Base-by-base conservation (phyloP, 2,329 filamentous ascomycete genomes). In the Dactylellina leptospora region DNA sequence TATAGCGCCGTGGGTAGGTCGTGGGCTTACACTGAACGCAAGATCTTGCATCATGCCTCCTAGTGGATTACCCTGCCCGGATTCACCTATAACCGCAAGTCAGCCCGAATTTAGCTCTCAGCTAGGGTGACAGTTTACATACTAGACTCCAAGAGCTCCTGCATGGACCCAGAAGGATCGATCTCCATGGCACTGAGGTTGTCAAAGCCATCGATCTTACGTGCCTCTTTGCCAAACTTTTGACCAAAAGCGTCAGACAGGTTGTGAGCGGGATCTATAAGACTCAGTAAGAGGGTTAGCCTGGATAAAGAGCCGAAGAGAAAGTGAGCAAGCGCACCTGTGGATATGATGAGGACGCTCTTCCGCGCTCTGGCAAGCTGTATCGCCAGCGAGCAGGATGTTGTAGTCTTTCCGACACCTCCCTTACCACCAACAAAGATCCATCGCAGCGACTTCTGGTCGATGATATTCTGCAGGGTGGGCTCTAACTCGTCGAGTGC, bases 131-230 rank as follows among this genome's bases (percentile, higher is more conserved):
- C 5, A 45, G 18, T 18, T 5, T 5, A 18, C 61, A 45, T 59
- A 75, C 75, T 72, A 50, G 69, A 76, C 47, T 77, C 90, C 74
- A 99, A 83, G 63, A 99, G 83, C 80, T 99, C 95, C 82, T 97
- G 95, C 81, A 99, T 96, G 79, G 92, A 96, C 50, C 93, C 95
- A 79, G 96, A 97, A 58, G 95, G 95, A 79, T 99, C 95, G 77
- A 99, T 97, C 82, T 99, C 95, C 95, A 99, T 99, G 74, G 95
- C 95, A 79, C 91, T 96, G 76, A 99, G 84, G 81, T 97, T 97
- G 30, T 89, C 87, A 79, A 96, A 97, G 76, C 95, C 95, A 77
- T 96, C 89, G 75, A 99, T 85, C 38, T 96, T 87, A 74, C 92
- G 88, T 59, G 95, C 95, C 81, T 99, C 95, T 84, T 99, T 99